These are phyloP conservation scores for Vigna trinervia DNA, from an alignment of 306 rosid species.

Conservation along the genomic window DNA sequence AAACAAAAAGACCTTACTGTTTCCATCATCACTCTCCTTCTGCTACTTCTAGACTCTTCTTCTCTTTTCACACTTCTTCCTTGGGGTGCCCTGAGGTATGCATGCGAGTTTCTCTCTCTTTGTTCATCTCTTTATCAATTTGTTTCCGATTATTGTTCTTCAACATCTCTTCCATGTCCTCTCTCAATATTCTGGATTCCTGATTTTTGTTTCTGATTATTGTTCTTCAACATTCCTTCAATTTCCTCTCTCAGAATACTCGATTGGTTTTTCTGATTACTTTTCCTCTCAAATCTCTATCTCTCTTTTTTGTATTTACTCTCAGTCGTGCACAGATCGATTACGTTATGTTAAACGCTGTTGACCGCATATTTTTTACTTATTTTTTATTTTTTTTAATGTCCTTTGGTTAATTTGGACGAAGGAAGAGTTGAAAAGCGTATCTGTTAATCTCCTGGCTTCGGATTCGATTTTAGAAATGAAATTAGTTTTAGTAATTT, in stretches of 20 bases:
- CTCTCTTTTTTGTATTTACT: neutral
- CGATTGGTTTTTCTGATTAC: neutral
- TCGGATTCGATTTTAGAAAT: neutral
- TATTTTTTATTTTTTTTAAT: neutral
- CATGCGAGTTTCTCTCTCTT: neutral
- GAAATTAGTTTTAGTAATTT: neutral
- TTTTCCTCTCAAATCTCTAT: neutral
- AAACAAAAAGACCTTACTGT: neutral
- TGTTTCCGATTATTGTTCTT: neutral
- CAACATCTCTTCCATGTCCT: neutral
- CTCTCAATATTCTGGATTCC: neutral
- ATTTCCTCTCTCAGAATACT: neutral
- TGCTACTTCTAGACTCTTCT: conserved; percentile 42
- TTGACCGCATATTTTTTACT: neutral
- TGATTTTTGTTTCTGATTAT: neutral
- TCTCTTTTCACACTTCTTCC: neutral
- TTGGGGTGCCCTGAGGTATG: conserved; percentile 63
- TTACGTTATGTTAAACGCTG: neutral
- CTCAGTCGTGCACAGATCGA: conserved; percentile 15
- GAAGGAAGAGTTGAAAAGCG: neutral
- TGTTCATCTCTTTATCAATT: neutral
- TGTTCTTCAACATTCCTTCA: neutral
- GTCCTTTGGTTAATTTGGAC: neutral
- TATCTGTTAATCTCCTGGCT: neutral
- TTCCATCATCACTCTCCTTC: neutral